phyloP scores from a whole-genome alignment of 1,139 yeast species.

The Yamadazyma membranifaciens region DNA sequence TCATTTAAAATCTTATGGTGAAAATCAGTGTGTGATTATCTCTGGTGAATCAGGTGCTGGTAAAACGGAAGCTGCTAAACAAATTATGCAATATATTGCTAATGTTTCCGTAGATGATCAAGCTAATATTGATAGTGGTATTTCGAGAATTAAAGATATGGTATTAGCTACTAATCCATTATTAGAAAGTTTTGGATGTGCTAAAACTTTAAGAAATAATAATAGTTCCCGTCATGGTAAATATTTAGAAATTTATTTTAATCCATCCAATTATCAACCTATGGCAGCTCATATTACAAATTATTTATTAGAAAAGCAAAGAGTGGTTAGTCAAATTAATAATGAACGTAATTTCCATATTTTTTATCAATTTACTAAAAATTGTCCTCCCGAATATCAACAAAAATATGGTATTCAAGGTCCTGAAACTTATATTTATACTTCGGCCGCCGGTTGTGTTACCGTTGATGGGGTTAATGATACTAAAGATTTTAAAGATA shows the following conservation, averaged over 20 bases:
- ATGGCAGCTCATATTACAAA: constrained; percentile 95
- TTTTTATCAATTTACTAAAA: constrained; percentile 92
- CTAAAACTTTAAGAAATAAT: constrained; percentile 92
- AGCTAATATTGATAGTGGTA: constrained; percentile 50
- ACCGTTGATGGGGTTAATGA: constrained; percentile 88
- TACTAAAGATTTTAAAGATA: constrained; percentile 70
- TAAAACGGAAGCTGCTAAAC: constrained; percentile 97
- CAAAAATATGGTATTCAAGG: constrained; percentile 85
- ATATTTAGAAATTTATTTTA: constrained; percentile 88
- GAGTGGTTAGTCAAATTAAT: constrained; percentile 91
- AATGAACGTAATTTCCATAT: constrained; percentile 97
- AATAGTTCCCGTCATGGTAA: constrained; percentile 98
- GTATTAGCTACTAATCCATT: constrained; percentile 97
- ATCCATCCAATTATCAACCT: constrained; percentile 72
- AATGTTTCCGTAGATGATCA: constrained; percentile 55
- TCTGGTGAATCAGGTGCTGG: constrained; percentile 99
- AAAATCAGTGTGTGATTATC: constrained; percentile 95
- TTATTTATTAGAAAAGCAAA: constrained; percentile 87
- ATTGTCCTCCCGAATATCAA: constrained; percentile 82
- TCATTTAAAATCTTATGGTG: constrained; percentile 90
- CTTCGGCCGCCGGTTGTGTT: constrained; percentile 84
- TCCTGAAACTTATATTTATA: constrained; percentile 89
- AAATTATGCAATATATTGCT: constrained; percentile 98
- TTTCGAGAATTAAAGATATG: constrained; percentile 91
- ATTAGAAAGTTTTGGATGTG: constrained; percentile 97